These are phyloP conservation scores for Drosera capensis DNA, from an alignment of 148 eudicot genomes.

Conservation along the genomic window DNA sequence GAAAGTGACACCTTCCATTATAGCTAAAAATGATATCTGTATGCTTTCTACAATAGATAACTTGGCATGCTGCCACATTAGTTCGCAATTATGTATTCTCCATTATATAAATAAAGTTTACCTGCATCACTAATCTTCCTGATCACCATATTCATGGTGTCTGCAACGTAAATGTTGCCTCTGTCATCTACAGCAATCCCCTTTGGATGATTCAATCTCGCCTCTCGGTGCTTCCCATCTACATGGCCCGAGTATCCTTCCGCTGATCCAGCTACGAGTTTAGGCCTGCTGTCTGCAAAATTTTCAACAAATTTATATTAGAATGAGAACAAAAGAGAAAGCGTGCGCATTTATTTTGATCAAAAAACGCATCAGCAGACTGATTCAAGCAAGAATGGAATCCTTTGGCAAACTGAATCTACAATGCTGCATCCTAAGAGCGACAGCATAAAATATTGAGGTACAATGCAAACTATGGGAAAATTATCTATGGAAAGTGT, in stretches of 20 bases:
- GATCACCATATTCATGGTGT: conserved; percentile 77
- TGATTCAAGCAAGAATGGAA: too few relatives aligned
- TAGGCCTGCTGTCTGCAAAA: conserved; percentile 79
- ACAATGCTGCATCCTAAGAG: too few relatives aligned
- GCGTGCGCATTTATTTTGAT: conserved; percentile 11
- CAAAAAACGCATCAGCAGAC: too few relatives aligned
- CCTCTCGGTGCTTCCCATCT: conserved; percentile 79
- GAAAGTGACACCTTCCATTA: too few relatives aligned
- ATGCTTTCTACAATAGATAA: too few relatives aligned
- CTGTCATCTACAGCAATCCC: conserved; percentile 83
- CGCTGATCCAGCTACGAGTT: conserved; percentile 82
- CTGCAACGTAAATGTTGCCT: conserved; percentile 93
- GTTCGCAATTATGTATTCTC: neutral
- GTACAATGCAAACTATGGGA: too few relatives aligned
- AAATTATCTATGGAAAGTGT: too few relatives aligned
- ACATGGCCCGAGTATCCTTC: conserved; percentile 92
- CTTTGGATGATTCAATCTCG: conserved; percentile 84
- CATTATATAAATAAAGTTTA: too few relatives aligned
- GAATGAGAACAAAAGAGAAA: conserved; percentile 9
- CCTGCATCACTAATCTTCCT: conserved; percentile 93
- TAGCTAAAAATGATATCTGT: too few relatives aligned
- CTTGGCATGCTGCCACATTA: neutral
- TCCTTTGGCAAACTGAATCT: too few relatives aligned
- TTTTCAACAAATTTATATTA: conserved; percentile 10
- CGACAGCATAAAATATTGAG: too few relatives aligned